These are phyloP conservation scores for Coccinonectria pachysandricola DNA, from an alignment of 2,329 filamentous ascomycete genomes.

Conservation along the genomic window DNA sequence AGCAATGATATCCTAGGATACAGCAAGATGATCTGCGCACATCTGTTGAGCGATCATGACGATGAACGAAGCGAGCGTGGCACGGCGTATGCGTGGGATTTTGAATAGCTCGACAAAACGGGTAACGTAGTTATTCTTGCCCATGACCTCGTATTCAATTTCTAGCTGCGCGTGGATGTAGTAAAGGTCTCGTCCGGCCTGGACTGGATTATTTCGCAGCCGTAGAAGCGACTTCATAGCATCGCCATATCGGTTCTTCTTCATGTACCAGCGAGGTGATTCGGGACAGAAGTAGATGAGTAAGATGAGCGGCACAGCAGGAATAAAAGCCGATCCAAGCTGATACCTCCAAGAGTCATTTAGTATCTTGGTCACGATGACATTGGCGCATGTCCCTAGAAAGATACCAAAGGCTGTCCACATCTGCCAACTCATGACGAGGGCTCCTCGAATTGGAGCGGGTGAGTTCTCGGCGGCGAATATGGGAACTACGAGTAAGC, in stretches of 20 bases:
- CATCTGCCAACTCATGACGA: slow-evolving; percentile 76
- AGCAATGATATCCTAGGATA: no score
- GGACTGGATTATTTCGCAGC: slow-evolving; percentile 44
- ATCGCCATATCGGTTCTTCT: slow-evolving; percentile 50
- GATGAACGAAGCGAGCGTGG: slow-evolving; percentile 64
- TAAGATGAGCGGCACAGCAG: slow-evolving; percentile 43
- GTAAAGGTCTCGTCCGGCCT: slow-evolving; percentile 52
- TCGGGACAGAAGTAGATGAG: slow-evolving; percentile 58
- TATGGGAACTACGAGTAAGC: slow-evolving; percentile 63
- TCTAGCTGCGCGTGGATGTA: slow-evolving; percentile 55
- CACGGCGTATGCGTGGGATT: slow-evolving; percentile 57
- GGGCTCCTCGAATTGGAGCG: slow-evolving; percentile 57
- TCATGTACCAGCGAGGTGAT: slow-evolving; percentile 56
- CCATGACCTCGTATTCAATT: slow-evolving; percentile 43
- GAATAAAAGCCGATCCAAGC: slow-evolving; percentile 54
- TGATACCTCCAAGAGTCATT: slow-evolving; percentile 49
- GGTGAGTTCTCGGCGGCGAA: slow-evolving; percentile 68
- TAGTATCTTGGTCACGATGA: slow-evolving; percentile 31
- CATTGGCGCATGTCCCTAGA: slow-evolving; percentile 50
- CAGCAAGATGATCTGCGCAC: no score
- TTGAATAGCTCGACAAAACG: slow-evolving; percentile 59
- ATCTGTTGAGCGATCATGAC: slow-evolving; percentile 75
- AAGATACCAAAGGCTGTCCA: slow-evolving; percentile 56
- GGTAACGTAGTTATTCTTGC: slow-evolving; percentile 44
- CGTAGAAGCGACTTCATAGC: slow-evolving; percentile 47